Base-by-base conservation (phyloP, 306 rosid genomes). In the Mimosa bimucronata region DNA sequence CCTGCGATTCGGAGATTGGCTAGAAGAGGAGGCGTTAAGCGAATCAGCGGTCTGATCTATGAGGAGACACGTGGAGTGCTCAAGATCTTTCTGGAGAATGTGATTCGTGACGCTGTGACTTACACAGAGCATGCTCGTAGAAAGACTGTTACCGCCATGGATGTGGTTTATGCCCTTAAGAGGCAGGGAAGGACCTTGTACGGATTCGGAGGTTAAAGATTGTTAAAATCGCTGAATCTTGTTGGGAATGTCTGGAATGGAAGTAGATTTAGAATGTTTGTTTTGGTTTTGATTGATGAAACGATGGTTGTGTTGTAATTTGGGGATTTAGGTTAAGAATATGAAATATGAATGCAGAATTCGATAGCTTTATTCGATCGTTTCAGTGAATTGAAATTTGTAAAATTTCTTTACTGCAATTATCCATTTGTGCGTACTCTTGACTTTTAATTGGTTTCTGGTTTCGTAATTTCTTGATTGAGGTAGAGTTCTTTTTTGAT, bases 1-100 rank as follows among this genome's bases (percentile, higher is more conserved):
- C 73, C 73, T n/a, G 73, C 73, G 52, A 67, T 67, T 67, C 52
- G 73, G 9, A 40, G 73, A 67, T 67, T 67, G 31, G 73, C 73
- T 0, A 67, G 73, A 12, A 67, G 73, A 67, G 73, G 73, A 67
- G 73, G 73, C 31, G 73, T 67, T 5, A 67, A 67, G 73, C 45
- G 73, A 11, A 67, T 67, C 52, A 67, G 73, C 52, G 73, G 73
- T 10, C 45, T 67, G 52, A 67, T 67, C 52, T 67, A 67, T 5
- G 73, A 67, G 52, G 73, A 67, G 18, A 67, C 73, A n/a, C 73
- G 73, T 5, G 73, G 73, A 0, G 74, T 68, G 5, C 74, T 68
- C n/a, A 68, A 68, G 55, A 68, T 68, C 23, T 68, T 68, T 12
- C 34, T 68, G n/a, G 74, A 68, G 6, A 68, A 68, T 41, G 74